These are phyloP conservation scores for Microthlaspi erraticum DNA, from an alignment of 345 rosid genomes.

Conservation along the genomic window DNA sequence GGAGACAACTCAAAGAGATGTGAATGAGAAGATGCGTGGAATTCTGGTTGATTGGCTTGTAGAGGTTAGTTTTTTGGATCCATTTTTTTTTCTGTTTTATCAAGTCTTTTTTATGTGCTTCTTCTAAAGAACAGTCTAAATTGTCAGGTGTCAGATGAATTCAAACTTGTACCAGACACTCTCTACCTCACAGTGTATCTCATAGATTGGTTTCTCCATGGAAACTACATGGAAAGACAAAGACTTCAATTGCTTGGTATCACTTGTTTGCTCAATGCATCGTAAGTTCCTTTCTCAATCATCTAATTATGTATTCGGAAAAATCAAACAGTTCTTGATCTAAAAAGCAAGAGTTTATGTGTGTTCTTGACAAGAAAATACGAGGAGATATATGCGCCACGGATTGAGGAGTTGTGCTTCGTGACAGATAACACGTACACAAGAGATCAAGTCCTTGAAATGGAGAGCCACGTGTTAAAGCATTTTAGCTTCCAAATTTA, in stretches of 20 bases:
- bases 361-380: slow-evolving; percentile 62
- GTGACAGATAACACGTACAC: slow-evolving; percentile 89
- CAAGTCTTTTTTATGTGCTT: background rate
- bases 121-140: slow-evolving; percentile 8
- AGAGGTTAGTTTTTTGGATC: slow-evolving; percentile 60
- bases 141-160: slow-evolving; percentile 90
- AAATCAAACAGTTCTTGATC: slow-evolving; percentile 5
- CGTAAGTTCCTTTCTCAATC: slow-evolving; percentile 60
- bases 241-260: slow-evolving; percentile 93
- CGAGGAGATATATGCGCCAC: slow-evolving; percentile 88
- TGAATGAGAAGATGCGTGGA: slow-evolving; percentile 84
- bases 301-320: slow-evolving; percentile 4
- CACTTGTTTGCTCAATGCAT: slow-evolving; percentile 92
- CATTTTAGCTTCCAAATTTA: slow-evolving; percentile 70
- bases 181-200: slow-evolving; percentile 83
- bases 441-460: slow-evolving; percentile 68
- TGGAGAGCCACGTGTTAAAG: slow-evolving; percentile 73
- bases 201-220: slow-evolving; percentile 77
- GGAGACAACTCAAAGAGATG: slow-evolving; percentile 74
- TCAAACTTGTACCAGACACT: slow-evolving; percentile 83
- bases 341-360: background rate
- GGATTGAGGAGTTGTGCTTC: slow-evolving; percentile 86
- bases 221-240: slow-evolving; percentile 69
- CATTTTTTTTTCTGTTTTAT: background rate
- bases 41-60: slow-evolving; percentile 98